Percentiles rank a stretch among this genome's conserved stretches.
Evolutionary conservation across 2,329 filamentous ascomycete genomes (phyloP).

Genomic region (Diaporthe longicolla): DNA sequence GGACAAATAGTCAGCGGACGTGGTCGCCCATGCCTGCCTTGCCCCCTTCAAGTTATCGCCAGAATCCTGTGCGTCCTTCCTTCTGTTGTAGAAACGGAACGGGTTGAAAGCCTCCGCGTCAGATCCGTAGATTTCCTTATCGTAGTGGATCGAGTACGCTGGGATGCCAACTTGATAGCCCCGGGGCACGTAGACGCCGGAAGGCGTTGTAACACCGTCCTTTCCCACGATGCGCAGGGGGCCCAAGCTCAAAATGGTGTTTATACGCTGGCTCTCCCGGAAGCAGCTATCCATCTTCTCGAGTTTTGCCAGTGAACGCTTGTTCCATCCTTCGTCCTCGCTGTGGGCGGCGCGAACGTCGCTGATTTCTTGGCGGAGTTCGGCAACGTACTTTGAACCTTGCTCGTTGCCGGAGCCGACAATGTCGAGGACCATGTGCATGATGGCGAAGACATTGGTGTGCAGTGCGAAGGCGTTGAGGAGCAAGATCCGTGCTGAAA

Average conservation of each 20-base stretch:
- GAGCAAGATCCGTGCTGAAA: slow-evolving; percentile 36
- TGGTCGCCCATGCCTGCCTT: slow-evolving; percentile 49
- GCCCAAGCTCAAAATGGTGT: slow-evolving; percentile 55
- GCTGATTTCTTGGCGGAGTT: slow-evolving; percentile 34
- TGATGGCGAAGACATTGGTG: slow-evolving; percentile 38
- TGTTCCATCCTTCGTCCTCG: slow-evolving; percentile 50
- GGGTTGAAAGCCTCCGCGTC: slow-evolving; percentile 53
- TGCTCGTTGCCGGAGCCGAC: slow-evolving; percentile 32
- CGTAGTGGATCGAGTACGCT: slow-evolving; percentile 53
- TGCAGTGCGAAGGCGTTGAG: slow-evolving; percentile 39
- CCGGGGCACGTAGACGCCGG: slow-evolving; percentile 51
- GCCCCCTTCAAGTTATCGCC: slow-evolving; percentile 43
- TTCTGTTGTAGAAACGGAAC: slow-evolving; percentile 51
- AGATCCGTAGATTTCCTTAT: slow-evolving; percentile 51
- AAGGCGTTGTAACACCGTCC: slow-evolving; percentile 51
- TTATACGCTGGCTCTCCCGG: slow-evolving; percentile 58
- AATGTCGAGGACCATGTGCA: slow-evolving; percentile 38
- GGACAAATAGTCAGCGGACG: slow-evolving; percentile 49
- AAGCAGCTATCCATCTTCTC: slow-evolving; percentile 56
- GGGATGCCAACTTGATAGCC: slow-evolving; percentile 56
- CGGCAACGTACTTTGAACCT: slow-evolving; percentile 30
- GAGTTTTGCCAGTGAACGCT: slow-evolving; percentile 54
- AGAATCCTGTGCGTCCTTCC: slow-evolving; percentile 21
- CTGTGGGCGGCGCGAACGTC: slow-evolving; percentile 34
- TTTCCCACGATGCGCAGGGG: slow-evolving; percentile 54